Evolutionary conservation across 2,329 filamentous ascomycete genomes (phyloP).

Genomic region (Ophiostoma piceae): DNA sequence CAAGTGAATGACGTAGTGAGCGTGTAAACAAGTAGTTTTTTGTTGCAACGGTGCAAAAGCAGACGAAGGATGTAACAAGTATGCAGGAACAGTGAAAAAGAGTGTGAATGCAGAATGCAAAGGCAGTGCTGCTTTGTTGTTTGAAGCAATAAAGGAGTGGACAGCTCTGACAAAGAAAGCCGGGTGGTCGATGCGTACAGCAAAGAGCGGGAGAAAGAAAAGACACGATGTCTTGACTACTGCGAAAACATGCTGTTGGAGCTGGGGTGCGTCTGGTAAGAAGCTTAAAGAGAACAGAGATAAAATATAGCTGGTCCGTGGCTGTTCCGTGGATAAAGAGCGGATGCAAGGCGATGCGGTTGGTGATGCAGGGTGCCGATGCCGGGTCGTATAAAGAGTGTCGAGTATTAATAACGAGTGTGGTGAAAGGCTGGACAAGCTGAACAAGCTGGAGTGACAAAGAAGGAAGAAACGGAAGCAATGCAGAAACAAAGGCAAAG

Average conservation of each 20-base stretch:
- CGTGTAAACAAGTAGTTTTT: background rate
- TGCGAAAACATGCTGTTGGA: constrained; percentile 14
- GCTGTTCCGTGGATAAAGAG: background rate
- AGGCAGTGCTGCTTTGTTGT: background rate
- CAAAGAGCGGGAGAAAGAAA: constrained; percentile 1
- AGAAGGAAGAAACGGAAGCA: background rate
- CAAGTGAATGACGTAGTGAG: background rate
- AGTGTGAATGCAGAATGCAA: background rate
- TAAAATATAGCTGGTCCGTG: background rate
- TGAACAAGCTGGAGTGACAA: background rate
- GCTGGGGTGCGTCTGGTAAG: background rate
- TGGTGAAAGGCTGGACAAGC: background rate
- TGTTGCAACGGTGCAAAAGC: background rate
- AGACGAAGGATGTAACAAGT: background rate
- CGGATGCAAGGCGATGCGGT: background rate
- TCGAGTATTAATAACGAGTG: constrained; percentile 7
- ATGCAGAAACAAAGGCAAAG: background rate
- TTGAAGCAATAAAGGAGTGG: constrained; percentile 4
- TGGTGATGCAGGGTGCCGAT: background rate
- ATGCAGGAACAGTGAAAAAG: constrained; percentile 14
- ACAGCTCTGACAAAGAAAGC: constrained; percentile 12
- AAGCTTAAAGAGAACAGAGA: background rate
- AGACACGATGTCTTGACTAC: constrained; percentile 8
- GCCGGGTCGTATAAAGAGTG: background rate
- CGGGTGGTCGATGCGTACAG: constrained; percentile 1